These are phyloP conservation scores for Candida verbasci DNA, from an alignment of 805 yeast species.

Conservation along the genomic window DNA sequence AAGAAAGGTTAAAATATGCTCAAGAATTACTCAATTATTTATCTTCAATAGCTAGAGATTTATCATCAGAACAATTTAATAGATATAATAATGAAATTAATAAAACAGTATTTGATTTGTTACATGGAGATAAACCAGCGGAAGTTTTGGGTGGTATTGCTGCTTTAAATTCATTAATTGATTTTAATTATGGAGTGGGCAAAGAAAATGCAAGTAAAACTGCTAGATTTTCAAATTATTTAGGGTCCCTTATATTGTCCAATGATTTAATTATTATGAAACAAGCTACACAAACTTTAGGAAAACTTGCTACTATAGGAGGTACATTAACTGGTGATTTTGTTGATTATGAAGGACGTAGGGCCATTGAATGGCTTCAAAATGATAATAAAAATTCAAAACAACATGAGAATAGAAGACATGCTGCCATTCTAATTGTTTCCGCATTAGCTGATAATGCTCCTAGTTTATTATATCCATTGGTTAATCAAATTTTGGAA, in stretches of 20 bases:
- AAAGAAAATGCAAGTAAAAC: slow-evolving; percentile 86
- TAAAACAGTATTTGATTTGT: slow-evolving; percentile 78
- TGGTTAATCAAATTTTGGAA: slow-evolving; percentile 72
- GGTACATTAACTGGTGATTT: slow-evolving; percentile 87
- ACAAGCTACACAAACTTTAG: slow-evolving; percentile 81
- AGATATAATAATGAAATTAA: slow-evolving; percentile 81
- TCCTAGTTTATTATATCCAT: slow-evolving; percentile 76
- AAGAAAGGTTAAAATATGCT: slow-evolving; percentile 53
- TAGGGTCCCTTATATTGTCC: slow-evolving; percentile 74
- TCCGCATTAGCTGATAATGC: slow-evolving; percentile 82
- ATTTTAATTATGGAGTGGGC: slow-evolving; percentile 67
- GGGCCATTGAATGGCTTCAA: slow-evolving; percentile 87
- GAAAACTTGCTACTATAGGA: slow-evolving; percentile 84
- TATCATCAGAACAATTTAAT: slow-evolving; percentile 75
- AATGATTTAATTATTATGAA: slow-evolving; percentile 82
- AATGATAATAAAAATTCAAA: slow-evolving; percentile 51
- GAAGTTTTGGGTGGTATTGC: slow-evolving; percentile 87
- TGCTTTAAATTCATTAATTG: slow-evolving; percentile 85
- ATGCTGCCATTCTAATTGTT: slow-evolving; percentile 83
- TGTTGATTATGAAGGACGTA: slow-evolving; percentile 86
- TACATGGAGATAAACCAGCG: slow-evolving; percentile 65
- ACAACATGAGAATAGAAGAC: slow-evolving; percentile 73
- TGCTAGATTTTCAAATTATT: slow-evolving; percentile 85
- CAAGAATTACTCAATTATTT: slow-evolving; percentile 66
- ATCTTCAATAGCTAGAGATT: slow-evolving; percentile 70